Base-by-base conservation (phyloP, 768 basidiomycete genomes). In the Russula ochroleuca region DNA sequence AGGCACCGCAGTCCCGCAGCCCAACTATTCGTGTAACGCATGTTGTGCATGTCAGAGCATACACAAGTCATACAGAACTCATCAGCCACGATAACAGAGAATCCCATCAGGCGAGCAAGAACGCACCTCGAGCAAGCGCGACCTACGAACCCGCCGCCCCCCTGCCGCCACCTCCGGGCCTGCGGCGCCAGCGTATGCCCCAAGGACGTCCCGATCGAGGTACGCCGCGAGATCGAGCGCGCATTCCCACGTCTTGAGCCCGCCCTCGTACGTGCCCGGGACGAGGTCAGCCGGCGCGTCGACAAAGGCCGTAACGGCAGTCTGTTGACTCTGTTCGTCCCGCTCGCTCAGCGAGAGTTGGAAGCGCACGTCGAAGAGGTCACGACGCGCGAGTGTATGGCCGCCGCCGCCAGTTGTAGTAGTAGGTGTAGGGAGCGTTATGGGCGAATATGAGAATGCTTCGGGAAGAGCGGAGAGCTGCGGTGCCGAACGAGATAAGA, bases 221-320 rank as follows among this genome's bases (percentile, higher is more conserved):
- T 86, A 88, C 38, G 83, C 79, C 0, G 90, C 90, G 2, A 98
- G 78, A 73, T 98, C 96, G 15, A 94, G 75, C 53, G 91, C 90
- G 68, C 93, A 96, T 73, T 99, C 96, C 96, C 96, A 99, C 2
- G 94, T 98, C 75, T 98, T 98, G 57, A 98, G 73, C 6, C 96
- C 96, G 23, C 96, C 96, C 76, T 99, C 96, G 68, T 99, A 98
- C 0, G 94, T 80, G 1, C 94, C 87, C 3, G 94, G 90, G 4
- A 98, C 84, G 15, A 99, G 83, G 74, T 98, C 96, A 0, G 93
- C 92, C 0, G 89, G 89, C 1, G 87, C 84, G 67, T 93, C 88
- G 19, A 96, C 77, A 62, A 88, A 91, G 5, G 49, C 58, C 15
- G 80, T 78, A 43, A 28, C 28, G 5, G 28, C 28, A 28, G 28